These are phyloP conservation scores for Austroboletus rostrupii DNA, from an alignment of 1,284 basidiomycete genomes.

Conservation along the genomic window DNA sequence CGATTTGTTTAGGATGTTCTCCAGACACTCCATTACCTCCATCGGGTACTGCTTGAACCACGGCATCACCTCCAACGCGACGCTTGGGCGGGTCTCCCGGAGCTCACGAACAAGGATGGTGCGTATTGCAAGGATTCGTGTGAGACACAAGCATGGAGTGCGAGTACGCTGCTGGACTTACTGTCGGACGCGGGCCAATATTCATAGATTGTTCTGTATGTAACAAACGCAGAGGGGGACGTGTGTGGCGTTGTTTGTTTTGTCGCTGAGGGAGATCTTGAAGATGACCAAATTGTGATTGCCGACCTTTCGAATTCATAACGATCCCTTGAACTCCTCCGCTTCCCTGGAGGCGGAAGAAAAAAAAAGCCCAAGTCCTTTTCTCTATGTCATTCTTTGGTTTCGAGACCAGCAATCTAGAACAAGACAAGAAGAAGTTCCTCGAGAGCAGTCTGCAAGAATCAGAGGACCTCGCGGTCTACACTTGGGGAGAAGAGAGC, in stretches of 20 bases:
- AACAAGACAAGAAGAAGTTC: constrained; percentile 56
- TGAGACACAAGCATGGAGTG: constrained; percentile 89
- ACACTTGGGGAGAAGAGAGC: constrained; percentile 86
- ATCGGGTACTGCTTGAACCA: constrained; percentile 65
- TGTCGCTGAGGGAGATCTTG: constrained; percentile 3
- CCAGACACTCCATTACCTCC: constrained; percentile 76
- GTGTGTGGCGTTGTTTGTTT: constrained; percentile 26
- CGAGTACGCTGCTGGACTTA: constrained; percentile 85
- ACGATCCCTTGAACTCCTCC: constrained; percentile 9
- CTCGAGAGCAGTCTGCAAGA: constrained; percentile 49
- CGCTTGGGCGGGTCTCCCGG: constrained; percentile 88
- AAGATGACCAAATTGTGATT: constrained; percentile 14
- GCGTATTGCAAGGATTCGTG: constrained; percentile 83
- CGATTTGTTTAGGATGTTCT: constrained; percentile 50
- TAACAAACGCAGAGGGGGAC: background rate
- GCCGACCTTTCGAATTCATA: constrained; percentile 11
- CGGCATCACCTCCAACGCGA: constrained; percentile 74
- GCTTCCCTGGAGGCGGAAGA: constrained; percentile 15
- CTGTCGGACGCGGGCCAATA: constrained; percentile 63
- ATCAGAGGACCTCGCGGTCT: constrained; percentile 78
- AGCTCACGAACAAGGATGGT: constrained; percentile 85
- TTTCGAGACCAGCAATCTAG: constrained; percentile 62
- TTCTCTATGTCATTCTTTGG: constrained; percentile 76
- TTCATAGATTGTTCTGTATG: constrained; percentile 4
- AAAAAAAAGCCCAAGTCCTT: constrained; percentile 7